These are phyloP conservation scores for Fragaria ananassa DNA, from an alignment of 306 rosid species.

Conservation along the genomic window DNA sequence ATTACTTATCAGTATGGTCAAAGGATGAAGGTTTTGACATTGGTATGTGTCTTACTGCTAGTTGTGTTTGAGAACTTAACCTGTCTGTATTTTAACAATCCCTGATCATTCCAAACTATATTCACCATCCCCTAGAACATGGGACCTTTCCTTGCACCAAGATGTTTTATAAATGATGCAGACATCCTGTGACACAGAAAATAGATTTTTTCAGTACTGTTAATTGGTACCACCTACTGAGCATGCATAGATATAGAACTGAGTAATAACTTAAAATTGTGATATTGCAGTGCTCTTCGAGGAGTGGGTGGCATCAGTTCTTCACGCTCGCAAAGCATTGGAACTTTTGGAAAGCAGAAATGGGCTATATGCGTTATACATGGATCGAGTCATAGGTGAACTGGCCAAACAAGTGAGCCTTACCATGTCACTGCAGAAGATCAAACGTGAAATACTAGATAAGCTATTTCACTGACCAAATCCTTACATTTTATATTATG, in stretches of 20 bases:
- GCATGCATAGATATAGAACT: constrained; percentile 9
- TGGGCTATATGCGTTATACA: constrained; percentile 67
- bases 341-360: constrained; percentile 85
- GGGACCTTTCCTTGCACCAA: neutral
- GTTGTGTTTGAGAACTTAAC: constrained; percentile 4
- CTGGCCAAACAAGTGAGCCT: constrained; percentile 54
- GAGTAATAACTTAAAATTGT: constrained; percentile 15
- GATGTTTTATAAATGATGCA: neutral
- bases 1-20: constrained; percentile 67
- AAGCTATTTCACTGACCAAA: constrained; percentile 40
- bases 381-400: constrained; percentile 78
- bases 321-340: constrained; percentile 64
- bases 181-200: neutral
- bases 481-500: neutral
- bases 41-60: constrained; percentile 40
- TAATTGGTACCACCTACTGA: neutral
- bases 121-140: neutral
- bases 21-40: constrained; percentile 56
- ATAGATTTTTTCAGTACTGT: neutral
- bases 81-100: neutral
- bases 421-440: constrained; percentile 45
- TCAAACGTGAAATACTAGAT: constrained; percentile 53
- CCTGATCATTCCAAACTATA: neutral
- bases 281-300: constrained; percentile 61
- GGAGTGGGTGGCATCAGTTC: constrained; percentile 75